Evolutionary conservation across 2,329 filamentous ascomycete species (phyloP).

Genomic region (Hypocreales sp.): DNA sequence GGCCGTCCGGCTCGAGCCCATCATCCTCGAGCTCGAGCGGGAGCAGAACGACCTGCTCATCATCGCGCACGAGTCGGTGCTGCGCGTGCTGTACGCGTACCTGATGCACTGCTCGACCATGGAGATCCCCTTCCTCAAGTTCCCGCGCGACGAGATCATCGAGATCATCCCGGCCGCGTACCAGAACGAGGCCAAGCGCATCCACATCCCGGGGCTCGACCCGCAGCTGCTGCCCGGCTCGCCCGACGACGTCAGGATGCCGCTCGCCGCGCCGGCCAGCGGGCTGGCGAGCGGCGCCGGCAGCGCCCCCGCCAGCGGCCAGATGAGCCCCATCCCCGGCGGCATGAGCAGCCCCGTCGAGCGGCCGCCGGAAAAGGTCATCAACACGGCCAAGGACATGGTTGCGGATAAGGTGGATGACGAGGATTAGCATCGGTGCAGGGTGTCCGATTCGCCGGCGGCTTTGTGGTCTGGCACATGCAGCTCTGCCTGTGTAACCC

Average conservation of each 20-base stretch:
- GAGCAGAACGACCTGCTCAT: constrained; percentile 97
- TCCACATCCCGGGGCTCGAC: constrained; percentile 61
- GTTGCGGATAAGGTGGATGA: constrained; percentile 37
- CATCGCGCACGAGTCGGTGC: constrained; percentile 94
- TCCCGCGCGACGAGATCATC: constrained; percentile 93
- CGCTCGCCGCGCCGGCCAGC: constrained; percentile 36
- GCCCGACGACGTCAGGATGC: constrained; percentile 68
- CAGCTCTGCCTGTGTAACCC: constrained; percentile 1
- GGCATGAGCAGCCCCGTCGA: constrained; percentile 28
- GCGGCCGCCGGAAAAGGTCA: constrained; percentile 30
- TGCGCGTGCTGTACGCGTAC: constrained; percentile 92
- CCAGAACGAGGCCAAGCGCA: constrained; percentile 86
- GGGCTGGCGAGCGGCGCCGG: constrained; percentile 12
- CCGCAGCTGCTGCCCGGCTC: constrained; percentile 58
- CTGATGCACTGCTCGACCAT: constrained; percentile 96
- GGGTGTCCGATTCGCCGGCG: not conserved
- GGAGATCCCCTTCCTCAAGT: constrained; percentile 84
- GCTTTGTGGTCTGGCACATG: not conserved
- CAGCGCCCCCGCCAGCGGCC: constrained; percentile 12
- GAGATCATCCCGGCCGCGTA: constrained; percentile 97
- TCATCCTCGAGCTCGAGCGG: constrained; percentile 91
- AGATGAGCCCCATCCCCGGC: constrained; percentile 32
- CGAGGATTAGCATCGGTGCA: constrained; percentile 23
- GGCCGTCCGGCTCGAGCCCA: constrained; percentile 92
- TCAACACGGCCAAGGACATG: constrained; percentile 32